Evolutionary conservation across 768 basidiomycete species (phyloP).

Genomic region (Agrocybe praecox): DNA sequence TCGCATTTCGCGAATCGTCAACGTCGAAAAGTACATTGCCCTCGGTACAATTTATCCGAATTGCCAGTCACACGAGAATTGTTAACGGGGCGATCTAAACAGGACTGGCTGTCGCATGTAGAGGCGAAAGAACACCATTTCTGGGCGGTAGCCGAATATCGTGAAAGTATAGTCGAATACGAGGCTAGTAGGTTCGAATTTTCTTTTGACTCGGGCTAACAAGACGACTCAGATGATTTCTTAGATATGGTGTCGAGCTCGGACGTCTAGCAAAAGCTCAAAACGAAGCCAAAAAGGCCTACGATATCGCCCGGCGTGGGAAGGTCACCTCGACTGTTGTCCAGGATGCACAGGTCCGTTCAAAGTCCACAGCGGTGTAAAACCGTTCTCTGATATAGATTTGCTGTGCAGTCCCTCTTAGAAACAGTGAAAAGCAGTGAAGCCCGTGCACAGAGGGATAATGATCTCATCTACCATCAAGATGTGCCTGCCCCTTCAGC

Average conservation of each 20-base stretch:
- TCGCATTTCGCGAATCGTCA: slow-evolving; percentile 43
- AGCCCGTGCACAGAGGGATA: slow-evolving; percentile 82
- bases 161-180: slow-evolving; percentile 88
- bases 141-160: slow-evolving; percentile 83
- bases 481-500: slow-evolving; percentile 76
- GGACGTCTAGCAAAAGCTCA: slow-evolving; percentile 76
- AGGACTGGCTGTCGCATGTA: slow-evolving; percentile 84
- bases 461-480: slow-evolving; percentile 93
- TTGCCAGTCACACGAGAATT: background rate
- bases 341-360: slow-evolving; percentile 76
- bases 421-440: slow-evolving; percentile 70
- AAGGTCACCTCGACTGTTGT: slow-evolving; percentile 64
- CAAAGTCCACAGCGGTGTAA: background rate
- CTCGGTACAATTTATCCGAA: slow-evolving; percentile 40
- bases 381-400: slow-evolving; percentile 3
- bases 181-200: slow-evolving; percentile 65
- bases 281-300: slow-evolving; percentile 66
- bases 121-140: slow-evolving; percentile 88
- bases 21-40: slow-evolving; percentile 53
- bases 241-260: slow-evolving; percentile 87
- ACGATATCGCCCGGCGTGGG: slow-evolving; percentile 65
- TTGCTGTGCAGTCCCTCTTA: slow-evolving; percentile 63
- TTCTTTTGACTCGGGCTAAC: background rate
- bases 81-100: background rate
- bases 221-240: slow-evolving; percentile 12